phyloP scores from a whole-genome alignment of 768 basidiomycete genomes.

The Mycena alexandri region DNA sequence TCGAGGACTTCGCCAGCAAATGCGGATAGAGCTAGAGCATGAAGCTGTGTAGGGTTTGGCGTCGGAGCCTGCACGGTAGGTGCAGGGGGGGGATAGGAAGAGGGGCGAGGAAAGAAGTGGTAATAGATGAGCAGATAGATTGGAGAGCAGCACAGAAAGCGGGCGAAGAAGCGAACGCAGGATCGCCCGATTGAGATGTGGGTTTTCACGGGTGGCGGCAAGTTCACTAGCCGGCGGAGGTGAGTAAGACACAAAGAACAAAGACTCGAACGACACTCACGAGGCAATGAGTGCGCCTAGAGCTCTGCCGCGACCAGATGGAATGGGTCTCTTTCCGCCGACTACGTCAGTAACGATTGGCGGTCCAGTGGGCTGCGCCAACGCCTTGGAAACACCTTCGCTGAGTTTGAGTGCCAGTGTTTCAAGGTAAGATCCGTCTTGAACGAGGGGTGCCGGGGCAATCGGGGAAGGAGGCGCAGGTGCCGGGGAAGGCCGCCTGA shows the following conservation, averaged over 20 bases:
- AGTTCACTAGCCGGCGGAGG: slow-evolving; percentile 67
- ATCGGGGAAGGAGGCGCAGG: slow-evolving; percentile 49
- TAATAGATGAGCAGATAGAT: slow-evolving; percentile 75
- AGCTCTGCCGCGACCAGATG: slow-evolving; percentile 76
- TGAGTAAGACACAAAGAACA: slow-evolving; percentile 28
- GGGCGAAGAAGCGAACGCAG: slow-evolving; percentile 82
- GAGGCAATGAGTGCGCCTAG: slow-evolving; percentile 77
- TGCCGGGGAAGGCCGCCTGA: slow-evolving; percentile 69
- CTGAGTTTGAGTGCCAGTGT: slow-evolving; percentile 81
- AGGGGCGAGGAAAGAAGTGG: slow-evolving; percentile 75
- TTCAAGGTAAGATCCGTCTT: slow-evolving; percentile 86
- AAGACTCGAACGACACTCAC: slow-evolving; percentile 59
- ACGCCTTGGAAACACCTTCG: slow-evolving; percentile 84
- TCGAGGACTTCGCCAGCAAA: slow-evolving; percentile 83
- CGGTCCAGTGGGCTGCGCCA: slow-evolving; percentile 73
- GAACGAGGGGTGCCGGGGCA: slow-evolving; percentile 63
- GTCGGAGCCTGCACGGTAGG: slow-evolving; percentile 64
- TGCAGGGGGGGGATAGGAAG: slow-evolving; percentile 65
- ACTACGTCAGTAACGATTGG: slow-evolving; percentile 64
- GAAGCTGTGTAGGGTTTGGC: slow-evolving; percentile 75
- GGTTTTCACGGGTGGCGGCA: slow-evolving; percentile 71
- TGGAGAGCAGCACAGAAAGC: slow-evolving; percentile 78
- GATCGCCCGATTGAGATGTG: slow-evolving; percentile 76
- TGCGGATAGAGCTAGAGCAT: slow-evolving; percentile 75
- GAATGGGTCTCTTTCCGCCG: slow-evolving; percentile 78